Base-by-base conservation (phyloP, 148 eudicot species). In the Cornus kousa region DNA sequence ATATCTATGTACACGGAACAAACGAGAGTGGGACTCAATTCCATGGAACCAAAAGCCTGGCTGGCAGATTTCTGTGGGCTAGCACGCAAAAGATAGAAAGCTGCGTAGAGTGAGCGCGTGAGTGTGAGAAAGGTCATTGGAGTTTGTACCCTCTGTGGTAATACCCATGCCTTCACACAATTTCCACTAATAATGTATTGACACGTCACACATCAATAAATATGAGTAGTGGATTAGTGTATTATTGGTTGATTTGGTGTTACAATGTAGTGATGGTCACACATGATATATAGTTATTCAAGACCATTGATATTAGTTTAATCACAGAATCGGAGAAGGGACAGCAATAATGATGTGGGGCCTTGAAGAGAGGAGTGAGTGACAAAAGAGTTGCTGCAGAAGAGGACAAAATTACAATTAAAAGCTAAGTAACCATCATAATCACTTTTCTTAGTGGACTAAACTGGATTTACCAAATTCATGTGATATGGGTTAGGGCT, bases 41-140 rank as follows among this genome's bases (percentile, higher is more conserved):
- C 0, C 37, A 68, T 5, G 12, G 19, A 31, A 68, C 39, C 39
- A 31, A 68, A 68, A 28, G 70, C 70, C 39, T 28, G 39, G 70
- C 13, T 68, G 70, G 70, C 70, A 32, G 40, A 32, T 35, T 28
- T 32, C 37, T 32, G 39, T 68, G 20, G 24, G 68, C 68, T 23
- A 23, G 24, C 33, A 23, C 68, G 14, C 33, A 23, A 9, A 12
- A 4, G 39, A 68, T 32, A 68, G 39, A 68, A 68, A 68, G 70
- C 40, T 32, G 70, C 70, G 70, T 19, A 68, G 37, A 28, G 70
- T 68, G 40, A 68, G 70, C 70, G 70, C 70, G 70, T 68, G 70
- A 11, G 39, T 28, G 39, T 28, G 39, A 68, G 20, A 68, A 31
- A 13, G 37, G 8, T 28, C 10, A 11, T 12, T 32, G 20, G 70